Base-by-base conservation (phyloP, 805 yeast species). In the Zygosaccharomyces gambellarensis region DNA sequence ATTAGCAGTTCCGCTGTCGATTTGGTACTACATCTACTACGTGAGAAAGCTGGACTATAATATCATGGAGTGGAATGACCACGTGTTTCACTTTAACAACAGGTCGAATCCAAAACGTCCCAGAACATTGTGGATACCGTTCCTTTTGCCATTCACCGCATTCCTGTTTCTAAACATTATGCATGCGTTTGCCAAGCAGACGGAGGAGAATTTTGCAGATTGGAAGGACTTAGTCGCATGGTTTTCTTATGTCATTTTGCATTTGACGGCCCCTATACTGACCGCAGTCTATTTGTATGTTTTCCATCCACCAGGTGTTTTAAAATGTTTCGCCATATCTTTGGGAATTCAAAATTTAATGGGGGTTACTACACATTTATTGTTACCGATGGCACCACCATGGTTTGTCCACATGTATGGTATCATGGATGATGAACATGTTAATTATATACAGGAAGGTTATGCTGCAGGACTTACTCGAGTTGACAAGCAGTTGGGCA, bases 301-400 rank as follows among this genome's bases (percentile, higher is more conserved):
- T 9, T 83, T 82, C 72, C 86, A 82, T 46, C 74, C 82, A 1
- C 85, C 83, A n/a, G 87, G 85, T 0, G 78, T 80, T 0, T 46
- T 81, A 10, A 78, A 75, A 51, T 68, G 73, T 55, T 84, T 81
- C 55, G 69, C 80, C 0, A 57, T 75, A n/a, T 73, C 80, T 0
- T 55, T 83, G 39, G 89, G 90, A 1, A 45, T 72, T 9, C 87
- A 82, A 61, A 83, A 82, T 56, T 72, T 82, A 10, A 64, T 72
- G 1, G 85, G 87, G 22, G 82, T 82, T 0, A 36, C 74, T 34
- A 83, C 87, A 2, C 88, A 83, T 62, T 60, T 84, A 32, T 43
- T 74, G 5, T 71, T 82, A 62, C 90, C 90, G 23, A 82, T 80
- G 61, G 86, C 88, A 1, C 86, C 90, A 0, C 90, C 90, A 3